Conservation (phyloP, 805 yeast genomes). For the Candida ipomoeae region DNA sequence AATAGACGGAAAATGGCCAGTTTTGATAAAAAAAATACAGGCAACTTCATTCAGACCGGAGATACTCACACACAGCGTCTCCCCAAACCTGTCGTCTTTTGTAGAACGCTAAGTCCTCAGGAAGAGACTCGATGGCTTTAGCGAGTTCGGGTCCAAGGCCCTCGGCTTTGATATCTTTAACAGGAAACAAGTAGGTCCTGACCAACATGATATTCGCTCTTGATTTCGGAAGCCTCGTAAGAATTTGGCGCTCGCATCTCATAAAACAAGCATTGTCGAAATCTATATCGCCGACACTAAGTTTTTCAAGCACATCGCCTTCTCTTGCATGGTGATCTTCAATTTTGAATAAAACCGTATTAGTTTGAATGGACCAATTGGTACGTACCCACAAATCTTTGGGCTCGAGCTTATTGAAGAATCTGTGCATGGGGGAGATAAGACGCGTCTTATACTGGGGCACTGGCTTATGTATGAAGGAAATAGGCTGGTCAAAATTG, state of each 20-base stretch:
- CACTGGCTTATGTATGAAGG: constrained; percentile 65
- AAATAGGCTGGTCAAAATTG: constrained; percentile 50
- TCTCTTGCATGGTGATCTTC: constrained; percentile 39
- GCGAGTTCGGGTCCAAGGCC: constrained; percentile 29
- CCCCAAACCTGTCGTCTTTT: constrained; percentile 38
- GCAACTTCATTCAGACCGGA: constrained; percentile 10
- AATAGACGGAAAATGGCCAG: constrained; percentile 2
- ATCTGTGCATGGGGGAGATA: constrained; percentile 61
- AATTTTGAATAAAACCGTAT: constrained; percentile 46
- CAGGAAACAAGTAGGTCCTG: constrained; percentile 35
- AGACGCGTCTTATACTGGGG: constrained; percentile 60
- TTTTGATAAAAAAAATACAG: not conserved
- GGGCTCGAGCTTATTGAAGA: constrained; percentile 53
- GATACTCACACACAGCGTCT: constrained; percentile 31
- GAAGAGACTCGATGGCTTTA: constrained; percentile 33
- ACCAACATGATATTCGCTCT: constrained; percentile 36
- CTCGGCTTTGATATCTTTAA: constrained; percentile 26
- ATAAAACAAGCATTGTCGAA: constrained; percentile 32
- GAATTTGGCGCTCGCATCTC: constrained; percentile 35
- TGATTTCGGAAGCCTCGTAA: constrained; percentile 33
- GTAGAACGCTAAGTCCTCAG: constrained; percentile 36
- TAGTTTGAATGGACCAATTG: constrained; percentile 71
- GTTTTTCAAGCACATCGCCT: constrained; percentile 30
- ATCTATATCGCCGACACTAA: constrained; percentile 34
- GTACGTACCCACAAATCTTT: constrained; percentile 56